Percentiles rank a stretch among this genome's conserved stretches.
phyloP scores from a whole-genome alignment of 148 eudicot species.

The Cornus suecica region DNA sequence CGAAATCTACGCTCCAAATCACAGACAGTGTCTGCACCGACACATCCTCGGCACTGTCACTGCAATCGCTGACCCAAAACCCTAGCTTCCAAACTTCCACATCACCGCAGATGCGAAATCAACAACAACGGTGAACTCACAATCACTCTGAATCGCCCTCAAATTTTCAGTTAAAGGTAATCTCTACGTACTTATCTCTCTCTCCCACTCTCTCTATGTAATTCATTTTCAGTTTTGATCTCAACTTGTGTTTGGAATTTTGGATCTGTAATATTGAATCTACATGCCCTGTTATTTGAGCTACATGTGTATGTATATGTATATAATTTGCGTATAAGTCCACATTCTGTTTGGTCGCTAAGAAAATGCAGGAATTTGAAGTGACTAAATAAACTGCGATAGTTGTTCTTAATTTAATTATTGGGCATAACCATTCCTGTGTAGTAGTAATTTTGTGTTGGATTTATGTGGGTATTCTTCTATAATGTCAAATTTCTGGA shows the following conservation, averaged over 20 bases:
- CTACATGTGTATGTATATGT: too few species aligned
- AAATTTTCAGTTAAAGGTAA: background rate
- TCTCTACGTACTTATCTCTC: too few species aligned
- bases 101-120: background rate
- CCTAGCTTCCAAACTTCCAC: background rate
- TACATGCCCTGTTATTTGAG: too few species aligned
- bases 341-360: background rate
- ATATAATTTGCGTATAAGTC: too few species aligned
- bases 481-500: background rate
- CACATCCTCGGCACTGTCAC: background rate
- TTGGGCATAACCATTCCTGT: background rate
- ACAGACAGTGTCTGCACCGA: background rate
- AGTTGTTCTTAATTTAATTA: too few species aligned
- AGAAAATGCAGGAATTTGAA: background rate
- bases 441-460: background rate
- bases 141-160: background rate
- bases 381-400: background rate
- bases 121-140: background rate
- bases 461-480: too few species aligned
- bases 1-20: background rate
- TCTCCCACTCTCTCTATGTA: background rate
- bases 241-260: background rate
- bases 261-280: too few species aligned
- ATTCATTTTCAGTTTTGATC: background rate
- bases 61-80: background rate